Evolutionary conservation across 2,329 filamentous ascomycete genomes (phyloP).

Genomic region (Acrocalymma vagum): DNA sequence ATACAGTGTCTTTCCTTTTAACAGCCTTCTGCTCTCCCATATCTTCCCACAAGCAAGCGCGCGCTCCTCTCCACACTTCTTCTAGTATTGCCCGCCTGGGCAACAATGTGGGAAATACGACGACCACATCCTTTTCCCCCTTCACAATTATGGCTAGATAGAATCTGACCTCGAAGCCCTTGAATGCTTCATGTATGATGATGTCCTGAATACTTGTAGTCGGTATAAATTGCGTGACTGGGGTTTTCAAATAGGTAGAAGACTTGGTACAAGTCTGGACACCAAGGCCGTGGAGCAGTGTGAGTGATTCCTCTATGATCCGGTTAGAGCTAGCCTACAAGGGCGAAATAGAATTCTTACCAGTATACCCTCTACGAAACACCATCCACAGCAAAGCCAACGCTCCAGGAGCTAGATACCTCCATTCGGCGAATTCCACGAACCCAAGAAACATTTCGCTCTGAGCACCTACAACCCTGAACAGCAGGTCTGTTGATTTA

Average conservation of each 20-base stretch:
- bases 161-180: constrained; percentile 87
- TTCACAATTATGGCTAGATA: constrained; percentile 91
- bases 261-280: constrained; percentile 85
- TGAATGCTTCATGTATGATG: constrained; percentile 93
- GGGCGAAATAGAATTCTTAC: constrained; percentile 44
- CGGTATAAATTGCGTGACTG: constrained; percentile 81
- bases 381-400: constrained; percentile 54
- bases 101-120: constrained; percentile 89
- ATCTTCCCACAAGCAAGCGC: constrained; percentile 80
- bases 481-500: constrained; percentile 5
- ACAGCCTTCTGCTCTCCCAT: constrained; percentile 2
- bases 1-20: constrained; percentile 5
- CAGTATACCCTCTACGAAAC: constrained; percentile 59
- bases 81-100: constrained; percentile 80
- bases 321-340: neutral
- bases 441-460: constrained; percentile 46
- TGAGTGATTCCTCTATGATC: constrained; percentile 76
- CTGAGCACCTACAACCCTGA: constrained; percentile 16
- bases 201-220: constrained; percentile 93
- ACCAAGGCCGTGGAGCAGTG: constrained; percentile 87
- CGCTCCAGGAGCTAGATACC: constrained; percentile 50
- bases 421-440: constrained; percentile 52
- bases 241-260: constrained; percentile 69
- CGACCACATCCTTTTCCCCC: constrained; percentile 85
- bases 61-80: constrained; percentile 86